A percentile compares a stretch with the other conserved stretches of the same genome.
Evolutionary conservation across 768 basidiomycete genomes (phyloP).

Genomic region (Gloeostereum incarnatum): DNA sequence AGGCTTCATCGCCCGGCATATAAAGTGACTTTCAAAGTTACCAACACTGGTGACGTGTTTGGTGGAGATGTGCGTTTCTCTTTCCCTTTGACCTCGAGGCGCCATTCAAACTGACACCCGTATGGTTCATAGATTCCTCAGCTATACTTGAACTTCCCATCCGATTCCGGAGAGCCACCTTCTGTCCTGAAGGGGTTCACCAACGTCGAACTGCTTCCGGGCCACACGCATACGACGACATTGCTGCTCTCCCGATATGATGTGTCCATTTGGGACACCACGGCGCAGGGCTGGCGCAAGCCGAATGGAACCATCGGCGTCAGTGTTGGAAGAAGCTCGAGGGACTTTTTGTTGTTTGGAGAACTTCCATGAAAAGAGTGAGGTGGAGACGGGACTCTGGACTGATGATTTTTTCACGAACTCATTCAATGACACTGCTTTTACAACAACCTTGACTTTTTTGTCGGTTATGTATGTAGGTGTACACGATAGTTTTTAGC

Average conservation of each 20-base stretch:
- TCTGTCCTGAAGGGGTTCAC: constrained; percentile 65
- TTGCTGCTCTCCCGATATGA: constrained; percentile 62
- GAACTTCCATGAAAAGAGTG: constrained; percentile 3
- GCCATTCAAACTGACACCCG: constrained; percentile 1
- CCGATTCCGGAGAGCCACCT: constrained; percentile 59
- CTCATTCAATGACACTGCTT: too few species aligned
- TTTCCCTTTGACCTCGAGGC: neutral
- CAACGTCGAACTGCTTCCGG: constrained; percentile 39
- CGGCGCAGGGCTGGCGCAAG: constrained; percentile 64
- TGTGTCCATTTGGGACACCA: constrained; percentile 69
- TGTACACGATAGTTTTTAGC: too few species aligned
- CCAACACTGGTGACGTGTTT: constrained; percentile 49
- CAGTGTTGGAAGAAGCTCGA: constrained; percentile 60
- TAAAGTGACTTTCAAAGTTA: constrained; percentile 52
- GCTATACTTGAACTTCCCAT: constrained; percentile 63
- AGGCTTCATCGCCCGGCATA: constrained; percentile 63
- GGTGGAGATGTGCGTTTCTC: constrained; percentile 52
- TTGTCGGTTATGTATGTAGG: too few species aligned
- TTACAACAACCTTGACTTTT: too few species aligned
- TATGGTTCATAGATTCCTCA: constrained; percentile 47
- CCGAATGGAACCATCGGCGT: constrained; percentile 56
- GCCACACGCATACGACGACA: constrained; percentile 33
- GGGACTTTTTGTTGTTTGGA: constrained; percentile 49
- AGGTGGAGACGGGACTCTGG: too few species aligned
- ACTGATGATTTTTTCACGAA: too few species aligned